These are phyloP conservation scores for Davidsoniella virescens DNA, from an alignment of 2,329 filamentous ascomycete species.

Conservation along the genomic window DNA sequence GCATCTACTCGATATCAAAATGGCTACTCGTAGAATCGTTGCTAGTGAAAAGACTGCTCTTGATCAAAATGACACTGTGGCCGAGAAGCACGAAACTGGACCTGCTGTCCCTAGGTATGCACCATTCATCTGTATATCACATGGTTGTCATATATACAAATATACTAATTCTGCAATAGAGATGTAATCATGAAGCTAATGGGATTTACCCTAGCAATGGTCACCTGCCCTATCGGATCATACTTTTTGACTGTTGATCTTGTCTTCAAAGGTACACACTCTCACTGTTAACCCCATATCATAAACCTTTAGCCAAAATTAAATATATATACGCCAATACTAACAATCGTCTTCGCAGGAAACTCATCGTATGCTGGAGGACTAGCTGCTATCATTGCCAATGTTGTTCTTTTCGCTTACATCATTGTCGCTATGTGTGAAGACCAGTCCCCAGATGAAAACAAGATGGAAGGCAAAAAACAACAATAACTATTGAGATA, in stretches of 20 bases:
- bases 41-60: slow-evolving; percentile 48
- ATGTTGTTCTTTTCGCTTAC: slow-evolving; percentile 80
- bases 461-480: slow-evolving; percentile 33
- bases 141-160: background rate
- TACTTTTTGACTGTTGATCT: slow-evolving; percentile 71
- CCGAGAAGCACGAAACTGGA: slow-evolving; percentile 53
- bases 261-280: slow-evolving; percentile 54
- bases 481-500: slow-evolving; percentile 22
- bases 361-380: slow-evolving; percentile 80
- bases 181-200: slow-evolving; percentile 82
- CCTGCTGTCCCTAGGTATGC: slow-evolving; percentile 70
- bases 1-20: slow-evolving; percentile 22
- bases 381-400: slow-evolving; percentile 74
- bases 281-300: slow-evolving; percentile 1
- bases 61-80: slow-evolving; percentile 37
- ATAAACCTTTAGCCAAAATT: background rate
- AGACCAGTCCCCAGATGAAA: slow-evolving; percentile 40
- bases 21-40: slow-evolving; percentile 55
- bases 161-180: slow-evolving; percentile 25
- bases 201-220: slow-evolving; percentile 82
- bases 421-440: slow-evolving; percentile 83
- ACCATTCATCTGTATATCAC: slow-evolving; percentile 5
- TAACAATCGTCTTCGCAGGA: background rate
- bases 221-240: slow-evolving; percentile 68
- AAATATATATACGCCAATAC: background rate